Conservation (phyloP, 257 asterid species). For the Leonotis leonurus region DNA sequence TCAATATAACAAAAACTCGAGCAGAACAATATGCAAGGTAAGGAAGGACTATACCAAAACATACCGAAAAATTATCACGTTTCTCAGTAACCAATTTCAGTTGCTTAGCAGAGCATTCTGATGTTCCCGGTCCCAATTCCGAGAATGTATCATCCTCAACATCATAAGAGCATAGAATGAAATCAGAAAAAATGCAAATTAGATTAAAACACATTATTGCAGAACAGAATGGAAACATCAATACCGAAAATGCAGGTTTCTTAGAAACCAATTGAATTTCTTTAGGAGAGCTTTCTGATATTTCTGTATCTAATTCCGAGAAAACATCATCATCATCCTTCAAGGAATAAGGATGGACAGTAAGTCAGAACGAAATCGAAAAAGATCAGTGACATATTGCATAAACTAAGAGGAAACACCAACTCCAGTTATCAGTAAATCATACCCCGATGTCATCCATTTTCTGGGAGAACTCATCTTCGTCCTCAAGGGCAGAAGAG, state of each 20-base stretch:
- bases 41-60: background rate
- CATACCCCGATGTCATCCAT: conserved; percentile 28
- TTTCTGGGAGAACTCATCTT: conserved; percentile 39
- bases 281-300: conserved; percentile 15
- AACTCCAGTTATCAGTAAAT: background rate
- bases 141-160: conserved; percentile 33
- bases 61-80: conserved; percentile 27
- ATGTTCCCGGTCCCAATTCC: conserved; percentile 36
- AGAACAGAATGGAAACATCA: conserved; percentile 1
- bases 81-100: conserved; percentile 43
- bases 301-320: conserved; percentile 37
- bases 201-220: background rate
- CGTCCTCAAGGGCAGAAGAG: conserved; percentile 25
- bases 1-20: background rate
- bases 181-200: background rate
- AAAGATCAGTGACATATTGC: background rate
- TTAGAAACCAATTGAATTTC: conserved; percentile 24
- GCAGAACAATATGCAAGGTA: background rate
- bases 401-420: background rate
- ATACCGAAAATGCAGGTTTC: conserved; percentile 19
- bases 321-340: conserved; percentile 28
- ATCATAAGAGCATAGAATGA: conserved; percentile 8
- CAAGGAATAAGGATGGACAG: conserved; percentile 5
- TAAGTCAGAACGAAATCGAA: background rate
- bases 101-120: conserved; percentile 14